Conservation (phyloP, 2,329 filamentous ascomycete species). For the Cordyceps cateniannulata region DNA sequence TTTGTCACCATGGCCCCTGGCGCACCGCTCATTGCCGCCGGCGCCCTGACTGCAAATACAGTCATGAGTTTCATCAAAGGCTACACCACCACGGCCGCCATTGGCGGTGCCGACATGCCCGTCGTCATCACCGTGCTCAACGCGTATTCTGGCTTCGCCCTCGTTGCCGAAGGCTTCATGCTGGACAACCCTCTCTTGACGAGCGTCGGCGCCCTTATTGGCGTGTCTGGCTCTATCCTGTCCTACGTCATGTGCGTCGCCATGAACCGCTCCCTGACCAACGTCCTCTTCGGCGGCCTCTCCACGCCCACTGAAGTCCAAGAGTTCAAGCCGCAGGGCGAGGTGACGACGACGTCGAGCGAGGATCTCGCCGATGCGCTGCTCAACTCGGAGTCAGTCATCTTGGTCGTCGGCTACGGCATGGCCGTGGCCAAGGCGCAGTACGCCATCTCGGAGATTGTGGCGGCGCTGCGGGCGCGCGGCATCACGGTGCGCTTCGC, state of each 20-base stretch:
- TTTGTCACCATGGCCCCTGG: slow-evolving; percentile 79
- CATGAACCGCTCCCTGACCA: slow-evolving; percentile 87
- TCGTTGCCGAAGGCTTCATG: slow-evolving; percentile 90
- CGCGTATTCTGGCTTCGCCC: slow-evolving; percentile 82
- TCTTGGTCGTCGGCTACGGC: slow-evolving; percentile 86
- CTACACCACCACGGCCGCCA: slow-evolving; percentile 79
- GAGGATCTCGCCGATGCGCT: slow-evolving; percentile 77
- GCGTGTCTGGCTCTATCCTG: slow-evolving; percentile 81
- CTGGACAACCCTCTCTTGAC: slow-evolving; percentile 79
- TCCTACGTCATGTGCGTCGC: slow-evolving; percentile 84
- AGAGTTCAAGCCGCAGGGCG: slow-evolving; percentile 72
- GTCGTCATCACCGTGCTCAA: slow-evolving; percentile 88
- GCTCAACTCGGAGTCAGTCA: slow-evolving; percentile 72
- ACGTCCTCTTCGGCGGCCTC: slow-evolving; percentile 75
- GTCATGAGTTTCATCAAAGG: slow-evolving; percentile 77
- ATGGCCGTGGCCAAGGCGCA: slow-evolving; percentile 95
- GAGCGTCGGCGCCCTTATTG: slow-evolving; percentile 79
- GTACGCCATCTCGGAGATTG: slow-evolving; percentile 82
- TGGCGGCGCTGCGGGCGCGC: slow-evolving; percentile 62
- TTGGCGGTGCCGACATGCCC: slow-evolving; percentile 91
- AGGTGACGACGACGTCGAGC: slow-evolving; percentile 69
- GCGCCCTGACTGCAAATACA: slow-evolving; percentile 69
- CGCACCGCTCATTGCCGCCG: slow-evolving; percentile 70
- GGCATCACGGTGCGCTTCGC: slow-evolving; percentile 81
- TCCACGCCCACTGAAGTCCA: slow-evolving; percentile 44